phyloP scores from a whole-genome alignment of 345 rosid species.

The Rhizophora apiculata region DNA sequence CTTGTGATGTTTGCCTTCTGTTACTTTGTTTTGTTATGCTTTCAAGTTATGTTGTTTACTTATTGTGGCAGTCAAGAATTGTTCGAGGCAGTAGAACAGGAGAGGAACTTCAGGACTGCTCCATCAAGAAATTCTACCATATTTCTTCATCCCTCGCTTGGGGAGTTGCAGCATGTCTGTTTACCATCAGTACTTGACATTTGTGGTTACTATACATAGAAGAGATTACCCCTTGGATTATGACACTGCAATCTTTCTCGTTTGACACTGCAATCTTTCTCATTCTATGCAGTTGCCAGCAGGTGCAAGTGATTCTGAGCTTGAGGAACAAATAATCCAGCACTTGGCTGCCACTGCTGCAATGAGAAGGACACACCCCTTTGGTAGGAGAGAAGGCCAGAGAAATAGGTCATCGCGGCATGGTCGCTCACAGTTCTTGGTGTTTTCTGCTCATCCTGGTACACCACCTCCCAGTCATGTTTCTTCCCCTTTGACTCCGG shows the following conservation, averaged over 20 bases:
- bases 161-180: constrained; percentile 34
- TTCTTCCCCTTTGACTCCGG: constrained; percentile 30
- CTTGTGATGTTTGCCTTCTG: background rate
- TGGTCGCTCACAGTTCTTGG: constrained; percentile 31
- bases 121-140: constrained; percentile 25
- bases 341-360: constrained; percentile 51
- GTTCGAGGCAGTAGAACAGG: constrained; percentile 31
- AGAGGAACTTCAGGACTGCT: constrained; percentile 25
- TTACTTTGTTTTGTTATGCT: background rate
- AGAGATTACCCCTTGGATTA: background rate
- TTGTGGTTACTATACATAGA: background rate
- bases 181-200: background rate
- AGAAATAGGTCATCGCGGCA: constrained; percentile 26
- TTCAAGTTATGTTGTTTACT: background rate
- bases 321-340: constrained; percentile 37
- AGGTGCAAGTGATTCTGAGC: constrained; percentile 27
- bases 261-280: background rate
- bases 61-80: constrained; percentile 30
- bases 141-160: constrained; percentile 28
- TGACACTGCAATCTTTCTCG: background rate
- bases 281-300: constrained; percentile 23
- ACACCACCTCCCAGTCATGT: constrained; percentile 31
- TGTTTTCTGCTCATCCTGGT: constrained; percentile 27
- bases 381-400: constrained; percentile 26
- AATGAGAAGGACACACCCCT: constrained; percentile 28